Conservation (phyloP, 2,329 filamentous ascomycete genomes). For the Paecilomyces variotii region DNA sequence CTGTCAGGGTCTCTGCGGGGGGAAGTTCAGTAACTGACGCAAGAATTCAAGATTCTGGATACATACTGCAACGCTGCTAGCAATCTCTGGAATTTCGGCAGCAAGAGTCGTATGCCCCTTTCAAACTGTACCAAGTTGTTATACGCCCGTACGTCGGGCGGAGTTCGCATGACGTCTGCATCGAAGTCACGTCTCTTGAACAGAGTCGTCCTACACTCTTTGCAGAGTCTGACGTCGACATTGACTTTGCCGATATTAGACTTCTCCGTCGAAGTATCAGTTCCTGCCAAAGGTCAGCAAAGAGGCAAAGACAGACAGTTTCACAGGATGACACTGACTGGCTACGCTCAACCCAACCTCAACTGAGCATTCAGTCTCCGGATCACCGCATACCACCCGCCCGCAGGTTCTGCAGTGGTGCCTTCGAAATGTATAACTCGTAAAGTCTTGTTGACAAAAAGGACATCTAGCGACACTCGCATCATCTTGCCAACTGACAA, state of each 20-base stretch:
- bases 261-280: slow-evolving; percentile 37
- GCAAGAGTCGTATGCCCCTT: slow-evolving; percentile 69
- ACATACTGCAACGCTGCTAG: slow-evolving; percentile 60
- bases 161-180: slow-evolving; percentile 58
- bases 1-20: slow-evolving; percentile 50
- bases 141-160: slow-evolving; percentile 71
- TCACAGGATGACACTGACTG: slow-evolving; percentile 41
- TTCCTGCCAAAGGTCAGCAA: slow-evolving; percentile 9
- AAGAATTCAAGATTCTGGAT: neutral
- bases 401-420: slow-evolving; percentile 95
- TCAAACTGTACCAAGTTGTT: slow-evolving; percentile 81
- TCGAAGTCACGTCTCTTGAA: slow-evolving; percentile 72
- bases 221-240: slow-evolving; percentile 84
- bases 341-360: slow-evolving; percentile 76
- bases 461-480: slow-evolving; percentile 71
- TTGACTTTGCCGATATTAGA: slow-evolving; percentile 48
- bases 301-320: neutral
- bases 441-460: slow-evolving; percentile 93
- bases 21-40: slow-evolving; percentile 5
- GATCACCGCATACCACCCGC: slow-evolving; percentile 84
- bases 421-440: slow-evolving; percentile 81
- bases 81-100: slow-evolving; percentile 77
- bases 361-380: slow-evolving; percentile 71
- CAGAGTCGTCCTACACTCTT: slow-evolving; percentile 68
- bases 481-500: slow-evolving; percentile 95